Conservation (phyloP, 345 rosid species). For the Brassica incana region DNA sequence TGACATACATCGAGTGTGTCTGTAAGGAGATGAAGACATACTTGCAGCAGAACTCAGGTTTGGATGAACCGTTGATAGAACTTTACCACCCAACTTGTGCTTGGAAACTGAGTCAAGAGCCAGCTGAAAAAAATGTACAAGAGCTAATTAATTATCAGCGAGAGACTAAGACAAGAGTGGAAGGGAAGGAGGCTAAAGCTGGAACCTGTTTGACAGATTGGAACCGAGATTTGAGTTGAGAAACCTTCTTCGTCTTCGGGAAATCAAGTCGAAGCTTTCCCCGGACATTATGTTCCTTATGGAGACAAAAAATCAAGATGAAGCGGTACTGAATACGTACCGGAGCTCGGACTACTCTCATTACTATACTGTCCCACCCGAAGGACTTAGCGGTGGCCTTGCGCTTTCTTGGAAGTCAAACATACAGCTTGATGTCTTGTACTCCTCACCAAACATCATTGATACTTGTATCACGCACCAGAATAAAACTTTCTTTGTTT, state of each 20-base stretch:
- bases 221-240: conserved; percentile 46
- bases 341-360: too few species aligned
- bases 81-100: conserved; percentile 41
- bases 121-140: conserved; percentile 49
- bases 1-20: conserved; percentile 51
- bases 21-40: conserved; percentile 59
- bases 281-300: too few species aligned
- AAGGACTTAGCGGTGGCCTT: too few species aligned
- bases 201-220: conserved; percentile 56
- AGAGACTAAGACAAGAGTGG: not conserved
- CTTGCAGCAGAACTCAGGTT: conserved; percentile 40
- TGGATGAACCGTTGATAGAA: conserved; percentile 46
- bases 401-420: too few species aligned
- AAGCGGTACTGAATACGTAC: too few species aligned
- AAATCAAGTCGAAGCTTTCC: too few species aligned
- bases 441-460: too few species aligned
- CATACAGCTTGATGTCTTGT: too few species aligned
- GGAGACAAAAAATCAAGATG: too few species aligned
- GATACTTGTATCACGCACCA: too few species aligned
- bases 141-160: not conserved
- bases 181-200: conserved; percentile 15
- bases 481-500: too few species aligned
- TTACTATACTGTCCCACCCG: too few species aligned
- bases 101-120: conserved; percentile 44
- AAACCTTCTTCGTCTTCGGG: conserved; percentile 30